Base-by-base conservation (phyloP, 2,329 filamentous ascomycete species). In the Magnaporthiopsis poae region DNA sequence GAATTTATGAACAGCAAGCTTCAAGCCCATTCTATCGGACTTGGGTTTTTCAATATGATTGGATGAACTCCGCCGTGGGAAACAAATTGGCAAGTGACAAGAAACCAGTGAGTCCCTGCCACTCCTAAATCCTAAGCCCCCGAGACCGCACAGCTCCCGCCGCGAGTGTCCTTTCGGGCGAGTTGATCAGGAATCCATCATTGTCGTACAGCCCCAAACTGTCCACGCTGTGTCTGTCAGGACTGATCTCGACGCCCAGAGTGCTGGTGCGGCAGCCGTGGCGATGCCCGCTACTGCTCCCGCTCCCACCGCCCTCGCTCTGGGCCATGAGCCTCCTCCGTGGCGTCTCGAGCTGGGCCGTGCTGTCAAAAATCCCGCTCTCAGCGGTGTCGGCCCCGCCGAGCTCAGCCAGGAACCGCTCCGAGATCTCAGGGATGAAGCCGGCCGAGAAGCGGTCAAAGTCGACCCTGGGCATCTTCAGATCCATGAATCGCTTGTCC, bases 191-290 rank as follows among this genome's bases (percentile, higher is more conserved):
- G 64, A 82, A 82, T 1, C 80, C 81, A 35, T 82, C 78, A 63
- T 75, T 72, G 67, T 82, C 80, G 68, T 82, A 82, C 63, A 81
- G 65, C 1, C 77, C 78, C 36, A 79, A 67, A 46, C 78, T 81
- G 27, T 80, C 79, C 0, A 68, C 63, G 56, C 63, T 65, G 3
- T 46, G 29, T 12, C 60, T 62, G 7, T 36, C 64, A 5, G 61
- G 64, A 5, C 27, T 62, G 3, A 29, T n/a, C 35, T 39, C 64
- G 8, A 18, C 62, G 0, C 33, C 62, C 39, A 46, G 39, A 7
- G 39, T 46, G 15, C 39, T 46, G 15, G 39, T 46, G 39, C 39
- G 13, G 39, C 15, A 15, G 39, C 39, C 39, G 15, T 46, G 39
- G 39, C 39, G 39, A 46, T 18, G 4, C 13, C 39, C 39, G 39